These are phyloP conservation scores for Xylaria bambusicola DNA, from an alignment of 495 filamentous ascomycete genomes.

Conservation along the genomic window DNA sequence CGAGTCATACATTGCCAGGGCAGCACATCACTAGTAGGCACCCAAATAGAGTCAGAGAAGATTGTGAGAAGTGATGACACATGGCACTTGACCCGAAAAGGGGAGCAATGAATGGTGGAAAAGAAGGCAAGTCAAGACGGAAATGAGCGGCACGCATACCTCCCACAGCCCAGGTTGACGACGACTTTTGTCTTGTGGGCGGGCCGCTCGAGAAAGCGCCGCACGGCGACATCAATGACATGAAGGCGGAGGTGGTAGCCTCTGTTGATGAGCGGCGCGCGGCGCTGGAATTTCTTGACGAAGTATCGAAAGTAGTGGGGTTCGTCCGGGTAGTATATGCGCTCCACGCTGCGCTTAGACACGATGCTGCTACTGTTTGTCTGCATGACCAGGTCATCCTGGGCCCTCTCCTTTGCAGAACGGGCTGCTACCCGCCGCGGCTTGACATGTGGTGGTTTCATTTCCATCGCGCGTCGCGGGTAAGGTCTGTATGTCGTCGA, in stretches of 20 bases:
- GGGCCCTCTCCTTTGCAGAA: conserved; percentile 34
- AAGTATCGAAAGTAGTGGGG: conserved; percentile 85
- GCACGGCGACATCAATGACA: conserved; percentile 72
- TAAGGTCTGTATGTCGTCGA: too few species aligned
- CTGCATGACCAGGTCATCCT: conserved; percentile 76
- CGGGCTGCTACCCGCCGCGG: conserved; percentile 30
- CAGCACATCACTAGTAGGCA: conserved; percentile 77
- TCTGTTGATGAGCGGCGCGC: conserved; percentile 82
- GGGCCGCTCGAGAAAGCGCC: conserved; percentile 64
- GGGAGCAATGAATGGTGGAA: neutral
- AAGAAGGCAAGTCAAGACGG: conserved; percentile 14
- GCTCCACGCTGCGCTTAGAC: conserved; percentile 86
- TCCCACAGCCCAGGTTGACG: conserved; percentile 88
- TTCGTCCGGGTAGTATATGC: conserved; percentile 71
- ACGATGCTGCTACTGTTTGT: conserved; percentile 90
- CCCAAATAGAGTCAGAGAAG: conserved; percentile 4
- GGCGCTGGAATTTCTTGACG: conserved; percentile 76
- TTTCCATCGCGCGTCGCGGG: too few species aligned
- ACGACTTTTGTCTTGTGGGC: conserved; percentile 69
- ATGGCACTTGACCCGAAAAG: neutral
- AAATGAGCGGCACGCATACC: conserved; percentile 58
- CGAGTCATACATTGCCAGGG: conserved; percentile 78
- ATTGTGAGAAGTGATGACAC: neutral
- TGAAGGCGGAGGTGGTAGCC: conserved; percentile 87
- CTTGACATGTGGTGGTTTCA: conserved; percentile 28